Conservation (phyloP, 306 rosid genomes). For the peach (Prunus persica) region Prunus_persica_NCBIv2 NC_034009.1:34901501-34902000, state of each 20-base stretch:
- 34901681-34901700: neutral
- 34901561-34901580: neutral
- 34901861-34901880: neutral
- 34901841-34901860: neutral
- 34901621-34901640: neutral
- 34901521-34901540: neutral
- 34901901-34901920: neutral
- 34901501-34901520: neutral
- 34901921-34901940: too few species aligned
- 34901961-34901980: too few species aligned
- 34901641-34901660: neutral
- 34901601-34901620: neutral
- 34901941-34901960: too few species aligned
- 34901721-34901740: neutral
- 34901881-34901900: neutral
- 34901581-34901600: neutral
- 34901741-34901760: neutral
- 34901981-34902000: neutral
- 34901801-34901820: neutral
- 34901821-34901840: neutral
- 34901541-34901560: neutral
- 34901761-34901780: neutral
- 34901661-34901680: neutral
- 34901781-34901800: neutral
- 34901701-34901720: neutral